Conservation (phyloP, 371 early-diverging fungal genomes). For the Enterocytospora artemiae region DNA sequence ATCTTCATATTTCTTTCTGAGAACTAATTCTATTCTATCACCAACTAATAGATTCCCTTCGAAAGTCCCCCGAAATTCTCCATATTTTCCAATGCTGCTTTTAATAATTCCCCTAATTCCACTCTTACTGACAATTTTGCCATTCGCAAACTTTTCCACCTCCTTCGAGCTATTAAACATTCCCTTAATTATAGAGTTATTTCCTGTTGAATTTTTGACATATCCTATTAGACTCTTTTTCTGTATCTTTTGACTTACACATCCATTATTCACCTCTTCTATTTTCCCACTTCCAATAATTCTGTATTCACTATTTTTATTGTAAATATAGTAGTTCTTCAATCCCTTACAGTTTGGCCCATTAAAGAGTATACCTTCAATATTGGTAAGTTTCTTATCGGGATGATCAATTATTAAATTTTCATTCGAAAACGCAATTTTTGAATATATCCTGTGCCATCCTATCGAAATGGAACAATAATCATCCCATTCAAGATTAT, state of each 20-base stretch:
- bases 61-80: slow-evolving; percentile 92
- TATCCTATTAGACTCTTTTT: slow-evolving; percentile 78
- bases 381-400: slow-evolving; percentile 93
- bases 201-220: slow-evolving; percentile 80
- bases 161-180: slow-evolving; percentile 96
- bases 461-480: slow-evolving; percentile 44
- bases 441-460: slow-evolving; percentile 35
- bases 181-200: slow-evolving; percentile 91
- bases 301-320: slow-evolving; percentile 70
- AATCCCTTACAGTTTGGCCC: slow-evolving; percentile 71
- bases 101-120: slow-evolving; percentile 96
- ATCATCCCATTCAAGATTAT: slow-evolving; percentile 49
- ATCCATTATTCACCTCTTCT: slow-evolving; percentile 73
- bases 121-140: slow-evolving; percentile 79
- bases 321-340: slow-evolving; percentile 82
- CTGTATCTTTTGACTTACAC: slow-evolving; percentile 88
- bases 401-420: slow-evolving; percentile 75
- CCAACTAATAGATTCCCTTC: slow-evolving; percentile 84
- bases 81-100: slow-evolving; percentile 67
- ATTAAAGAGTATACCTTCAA: slow-evolving; percentile 57
- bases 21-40: slow-evolving; percentile 59
- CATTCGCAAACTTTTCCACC: slow-evolving; percentile 93
- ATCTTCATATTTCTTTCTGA: not conserved
- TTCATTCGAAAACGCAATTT: slow-evolving; percentile 43
- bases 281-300: slow-evolving; percentile 82